Conservation (phyloP, 805 yeast species). For the Teunomyces lycoperdinae region DNA sequence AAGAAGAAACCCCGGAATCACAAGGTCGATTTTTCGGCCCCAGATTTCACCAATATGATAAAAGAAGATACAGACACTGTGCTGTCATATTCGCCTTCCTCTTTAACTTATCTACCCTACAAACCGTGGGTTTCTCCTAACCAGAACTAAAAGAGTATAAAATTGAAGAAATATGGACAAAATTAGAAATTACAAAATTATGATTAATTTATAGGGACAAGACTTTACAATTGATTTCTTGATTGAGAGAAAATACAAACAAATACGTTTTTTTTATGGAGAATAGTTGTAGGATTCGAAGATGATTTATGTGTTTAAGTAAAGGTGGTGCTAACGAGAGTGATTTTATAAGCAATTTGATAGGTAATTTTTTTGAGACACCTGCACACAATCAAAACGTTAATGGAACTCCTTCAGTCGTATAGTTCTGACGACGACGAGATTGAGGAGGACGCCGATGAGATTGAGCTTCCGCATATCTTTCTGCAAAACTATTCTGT, state of each 20-base stretch:
- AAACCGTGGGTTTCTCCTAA: too few species aligned
- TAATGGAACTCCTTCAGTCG: conserved; percentile 8
- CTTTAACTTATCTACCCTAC: background rate
- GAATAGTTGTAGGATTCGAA: too few species aligned
- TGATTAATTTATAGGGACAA: too few species aligned
- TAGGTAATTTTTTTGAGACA: background rate
- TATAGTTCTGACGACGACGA: conserved; percentile 13
- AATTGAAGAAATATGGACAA: too few species aligned
- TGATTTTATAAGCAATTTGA: background rate
- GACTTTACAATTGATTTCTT: too few species aligned
- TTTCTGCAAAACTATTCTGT: conserved; percentile 19
- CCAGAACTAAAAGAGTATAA: too few species aligned
- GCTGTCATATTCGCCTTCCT: conserved; percentile 16
- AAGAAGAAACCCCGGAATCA: conserved; percentile 38
- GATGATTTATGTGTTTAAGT: too few species aligned
- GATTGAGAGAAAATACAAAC: too few species aligned
- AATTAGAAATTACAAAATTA: too few species aligned
- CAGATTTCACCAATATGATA: conserved; percentile 41
- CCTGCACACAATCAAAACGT: background rate
- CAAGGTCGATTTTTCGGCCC: conserved; percentile 41
- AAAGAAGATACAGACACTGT: conserved; percentile 43
- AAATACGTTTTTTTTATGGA: too few species aligned
- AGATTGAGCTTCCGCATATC: background rate
- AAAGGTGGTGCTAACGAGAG: too few species aligned
- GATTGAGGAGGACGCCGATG: background rate